Base-by-base conservation (phyloP, 495 filamentous ascomycete genomes). In the Eremomyces bilateralis region DNA sequence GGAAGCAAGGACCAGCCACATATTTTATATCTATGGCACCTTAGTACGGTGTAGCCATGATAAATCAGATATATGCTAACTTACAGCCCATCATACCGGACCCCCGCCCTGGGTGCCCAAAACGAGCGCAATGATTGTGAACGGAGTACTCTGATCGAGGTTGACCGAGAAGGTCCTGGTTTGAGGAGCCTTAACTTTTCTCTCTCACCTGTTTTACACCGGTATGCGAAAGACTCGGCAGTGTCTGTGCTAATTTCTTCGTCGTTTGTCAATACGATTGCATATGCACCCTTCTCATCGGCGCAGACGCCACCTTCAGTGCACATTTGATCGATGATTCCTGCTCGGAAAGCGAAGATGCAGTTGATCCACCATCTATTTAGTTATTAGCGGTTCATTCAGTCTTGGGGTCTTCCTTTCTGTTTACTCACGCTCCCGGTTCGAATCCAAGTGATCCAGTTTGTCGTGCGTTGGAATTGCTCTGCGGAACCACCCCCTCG, bases 81-180 rank as follows among this genome's bases (percentile, higher is more conserved):
- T 45, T 27, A 58, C 54, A 56, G 38, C 19, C 54, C 54, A 21
- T 56, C 54, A 37, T 54, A 58, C 31, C 54, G 30, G 13, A 58
- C 31, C 1, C 54, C 54, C 21, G 50, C 53, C 31, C 45, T 49
- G 1, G 53, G 54, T 4, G 44, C 42, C 44, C 44, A 52, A 19
- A 51, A 36, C 22, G 43, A 50, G 15, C 32, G 40, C 12, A 58
- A 40, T 4, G 40, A 42, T 33, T 58, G 52, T 15, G 34, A 45
- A 11, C 53, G 39, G 17, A 58, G 39, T 4, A 56, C 38, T 12
- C 54, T 42, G 15, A 58, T 38, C 6, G 47, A n/a, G n/a, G n/a
- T n/a, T n/a, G 47, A 10, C 43, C 16, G 15, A 50, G 37, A 19
- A 45, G 46, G 12, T 44, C 42, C 4, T 17, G 20, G 19, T 44